A percentile compares a stretch with the other conserved stretches of the same genome.
phyloP scores from a whole-genome alignment of 768 basidiomycete genomes.

The Calocera viscosa region DNA sequence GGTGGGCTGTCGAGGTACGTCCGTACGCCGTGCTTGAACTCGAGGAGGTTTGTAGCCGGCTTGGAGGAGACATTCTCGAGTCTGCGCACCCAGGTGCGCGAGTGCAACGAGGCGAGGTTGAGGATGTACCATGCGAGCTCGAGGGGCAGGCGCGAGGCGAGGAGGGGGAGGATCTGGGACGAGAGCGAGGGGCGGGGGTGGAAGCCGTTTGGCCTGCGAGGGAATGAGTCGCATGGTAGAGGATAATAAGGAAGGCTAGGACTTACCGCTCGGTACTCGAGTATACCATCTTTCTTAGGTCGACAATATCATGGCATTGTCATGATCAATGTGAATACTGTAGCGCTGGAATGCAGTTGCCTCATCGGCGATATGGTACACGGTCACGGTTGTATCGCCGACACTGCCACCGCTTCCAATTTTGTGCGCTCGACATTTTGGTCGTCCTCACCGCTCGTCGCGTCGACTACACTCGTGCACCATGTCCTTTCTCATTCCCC shows the following conservation, averaged over 20 bases:
- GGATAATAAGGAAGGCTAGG: not conserved
- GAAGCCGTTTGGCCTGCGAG: not conserved
- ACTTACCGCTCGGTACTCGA: not conserved
- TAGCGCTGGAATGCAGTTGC: not conserved
- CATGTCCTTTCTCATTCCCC: not conserved
- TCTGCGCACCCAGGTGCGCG: not conserved
- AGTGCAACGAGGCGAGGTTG: not conserved
- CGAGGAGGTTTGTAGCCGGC: not conserved
- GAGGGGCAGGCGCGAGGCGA: not conserved
- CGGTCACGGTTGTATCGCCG: not conserved
- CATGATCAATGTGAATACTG: not conserved
- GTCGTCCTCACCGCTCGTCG: not conserved
- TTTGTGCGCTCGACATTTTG: not conserved
- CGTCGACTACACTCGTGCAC: not conserved
- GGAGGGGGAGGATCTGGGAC: not conserved
- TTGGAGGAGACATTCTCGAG: not conserved
- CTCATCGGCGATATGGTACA: not conserved
- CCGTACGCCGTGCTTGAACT: not conserved
- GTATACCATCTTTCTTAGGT: not conserved
- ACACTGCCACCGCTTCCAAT: not conserved
- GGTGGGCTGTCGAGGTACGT: not conserved
- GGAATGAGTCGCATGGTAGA: not conserved
- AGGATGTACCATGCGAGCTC: not conserved
- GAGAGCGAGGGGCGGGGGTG: not conserved
- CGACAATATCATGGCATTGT: not conserved